These are phyloP conservation scores for Teratosphaeria zuluensis DNA, from an alignment of 2,329 filamentous ascomycete species.

Conservation along the genomic window DNA sequence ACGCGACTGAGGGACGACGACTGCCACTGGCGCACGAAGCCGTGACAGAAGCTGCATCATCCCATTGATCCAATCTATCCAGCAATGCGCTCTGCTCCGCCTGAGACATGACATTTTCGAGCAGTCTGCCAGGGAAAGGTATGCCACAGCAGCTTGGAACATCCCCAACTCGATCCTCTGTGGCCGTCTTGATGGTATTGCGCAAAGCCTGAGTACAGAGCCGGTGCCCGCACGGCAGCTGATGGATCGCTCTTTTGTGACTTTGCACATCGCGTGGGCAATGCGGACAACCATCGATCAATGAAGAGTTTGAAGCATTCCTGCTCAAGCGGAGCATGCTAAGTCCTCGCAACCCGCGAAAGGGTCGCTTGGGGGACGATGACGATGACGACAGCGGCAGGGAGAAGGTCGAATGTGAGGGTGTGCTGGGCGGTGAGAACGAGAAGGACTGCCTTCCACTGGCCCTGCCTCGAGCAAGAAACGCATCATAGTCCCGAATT, in stretches of 20 bases:
- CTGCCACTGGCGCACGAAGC: neutral
- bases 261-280: conserved; percentile 19
- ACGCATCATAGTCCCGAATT: conserved; percentile 26
- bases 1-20: conserved; percentile 6
- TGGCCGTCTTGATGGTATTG: conserved; percentile 28
- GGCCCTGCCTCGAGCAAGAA: conserved; percentile 18
- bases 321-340: conserved; percentile 21
- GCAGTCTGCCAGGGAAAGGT: conserved; percentile 29
- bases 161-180: conserved; percentile 19
- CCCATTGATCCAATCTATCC: conserved; percentile 23
- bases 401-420: conserved; percentile 23
- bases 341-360: conserved; percentile 24
- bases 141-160: conserved; percentile 33
- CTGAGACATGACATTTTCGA: conserved; percentile 29
- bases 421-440: conserved; percentile 21
- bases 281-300: conserved; percentile 22
- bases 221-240: conserved; percentile 26
- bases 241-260: conserved; percentile 21
- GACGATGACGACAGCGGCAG: conserved; percentile 21
- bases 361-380: conserved; percentile 22
- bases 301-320: conserved; percentile 16
- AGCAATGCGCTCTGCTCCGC: conserved; percentile 29
- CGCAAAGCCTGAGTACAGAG: conserved; percentile 25
- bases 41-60: conserved; percentile 16
- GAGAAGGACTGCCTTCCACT: conserved; percentile 18